phyloP scores from a whole-genome alignment of 352 stramenopile genomes.

The Globisporangium nagaii region DNA sequence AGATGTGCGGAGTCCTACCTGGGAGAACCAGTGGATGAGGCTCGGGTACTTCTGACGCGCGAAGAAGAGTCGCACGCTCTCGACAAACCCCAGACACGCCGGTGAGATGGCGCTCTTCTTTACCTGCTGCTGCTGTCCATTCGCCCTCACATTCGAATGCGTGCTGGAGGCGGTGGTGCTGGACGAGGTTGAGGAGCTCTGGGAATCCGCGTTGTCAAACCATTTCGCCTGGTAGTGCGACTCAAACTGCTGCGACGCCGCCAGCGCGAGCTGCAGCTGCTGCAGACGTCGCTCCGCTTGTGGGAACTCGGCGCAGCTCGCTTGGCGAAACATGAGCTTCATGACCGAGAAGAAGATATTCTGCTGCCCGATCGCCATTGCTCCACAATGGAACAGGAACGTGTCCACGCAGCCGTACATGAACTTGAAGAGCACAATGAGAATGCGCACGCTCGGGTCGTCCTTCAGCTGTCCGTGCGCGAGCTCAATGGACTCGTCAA shows the following conservation, averaged over 20 bases:
- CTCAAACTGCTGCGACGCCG: neutral
- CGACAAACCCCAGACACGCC: conserved; percentile 47
- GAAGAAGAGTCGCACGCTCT: conserved; percentile 78
- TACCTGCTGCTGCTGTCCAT: neutral
- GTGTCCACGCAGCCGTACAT: conserved; percentile 79
- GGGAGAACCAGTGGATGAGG: conserved; percentile 76
- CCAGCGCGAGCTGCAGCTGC: conserved; percentile 4
- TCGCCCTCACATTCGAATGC: conserved; percentile 2
- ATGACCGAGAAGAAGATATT: conserved; percentile 75
- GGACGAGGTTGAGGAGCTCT: no score
- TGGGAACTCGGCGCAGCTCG: conserved; percentile 52
- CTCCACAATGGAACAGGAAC: conserved; percentile 69
- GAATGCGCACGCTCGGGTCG: conserved; percentile 16
- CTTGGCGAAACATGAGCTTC: conserved; percentile 74
- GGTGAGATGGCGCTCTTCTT: conserved; percentile 26
- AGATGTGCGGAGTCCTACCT: conserved; percentile 49
- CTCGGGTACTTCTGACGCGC: conserved; percentile 78
- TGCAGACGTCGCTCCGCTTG: conserved; percentile 36
- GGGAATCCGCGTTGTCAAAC: conserved; percentile 5
- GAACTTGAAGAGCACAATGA: conserved; percentile 66
- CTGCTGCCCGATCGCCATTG: conserved; percentile 69
- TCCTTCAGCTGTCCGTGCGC: conserved; percentile 8
- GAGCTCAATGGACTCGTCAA: conserved; percentile 39
- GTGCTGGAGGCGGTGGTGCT: neutral
- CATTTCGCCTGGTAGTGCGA: neutral